These are phyloP conservation scores for Jatropha curcas DNA, from an alignment of 345 rosid species.

Conservation along the genomic window DNA sequence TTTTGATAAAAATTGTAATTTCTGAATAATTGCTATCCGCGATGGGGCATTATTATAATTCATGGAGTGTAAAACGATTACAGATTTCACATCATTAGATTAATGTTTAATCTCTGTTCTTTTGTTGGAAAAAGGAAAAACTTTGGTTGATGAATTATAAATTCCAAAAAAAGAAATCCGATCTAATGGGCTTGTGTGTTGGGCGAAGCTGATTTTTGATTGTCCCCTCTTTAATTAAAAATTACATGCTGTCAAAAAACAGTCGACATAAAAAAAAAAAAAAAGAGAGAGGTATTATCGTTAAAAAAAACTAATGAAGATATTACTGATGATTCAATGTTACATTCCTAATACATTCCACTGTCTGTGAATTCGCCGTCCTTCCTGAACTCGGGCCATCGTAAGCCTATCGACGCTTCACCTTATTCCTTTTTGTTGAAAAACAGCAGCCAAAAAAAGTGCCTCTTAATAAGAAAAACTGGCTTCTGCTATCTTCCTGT, in stretches of 20 bases:
- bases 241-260: no score
- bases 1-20: no score
- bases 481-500: no score
- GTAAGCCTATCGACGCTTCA: neutral
- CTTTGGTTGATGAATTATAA: neutral
- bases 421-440: no score
- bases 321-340: neutral
- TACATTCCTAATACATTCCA: neutral
- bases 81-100: neutral
- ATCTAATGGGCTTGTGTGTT: constrained; percentile 4
- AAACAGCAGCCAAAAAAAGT: no score
- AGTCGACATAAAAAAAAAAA: no score
- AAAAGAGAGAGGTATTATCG: no score
- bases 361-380: neutral
- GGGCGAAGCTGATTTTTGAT: neutral
- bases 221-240: no score
- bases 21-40: no score
- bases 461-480: no score
- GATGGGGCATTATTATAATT: neutral
- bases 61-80: neutral
- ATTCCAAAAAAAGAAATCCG: neutral
- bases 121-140: neutral
- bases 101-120: neutral
- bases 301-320: neutral
- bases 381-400: neutral